Percentiles rank a stretch among this genome's conserved stretches.
Evolutionary conservation across 768 basidiomycete genomes (phyloP).

Genomic region (Naganishia randhawae): DNA sequence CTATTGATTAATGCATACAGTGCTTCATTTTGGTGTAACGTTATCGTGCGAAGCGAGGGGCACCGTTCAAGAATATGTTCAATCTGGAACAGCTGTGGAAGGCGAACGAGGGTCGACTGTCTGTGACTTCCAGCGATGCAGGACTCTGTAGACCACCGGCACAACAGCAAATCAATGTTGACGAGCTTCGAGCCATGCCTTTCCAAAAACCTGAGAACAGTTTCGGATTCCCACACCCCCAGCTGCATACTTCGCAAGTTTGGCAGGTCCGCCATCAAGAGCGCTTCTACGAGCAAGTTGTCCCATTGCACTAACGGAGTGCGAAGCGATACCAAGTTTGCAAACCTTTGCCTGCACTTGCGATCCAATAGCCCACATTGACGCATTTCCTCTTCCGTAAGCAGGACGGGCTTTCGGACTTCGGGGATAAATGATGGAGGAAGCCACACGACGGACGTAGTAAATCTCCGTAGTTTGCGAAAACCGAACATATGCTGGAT

Average conservation of each 20-base stretch:
- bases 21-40: not conserved
- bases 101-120: not conserved
- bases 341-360: not conserved
- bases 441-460: slow-evolving; percentile 10
- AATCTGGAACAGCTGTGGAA: slow-evolving; percentile 6
- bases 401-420: not conserved
- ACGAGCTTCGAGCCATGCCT: slow-evolving; percentile 12
- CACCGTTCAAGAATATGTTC: slow-evolving; percentile 1
- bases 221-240: slow-evolving; percentile 12
- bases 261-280: slow-evolving; percentile 14
- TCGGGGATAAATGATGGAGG: slow-evolving; percentile 10
- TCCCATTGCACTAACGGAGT: slow-evolving; percentile 15
- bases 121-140: not conserved
- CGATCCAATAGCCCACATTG: not conserved
- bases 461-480: not conserved
- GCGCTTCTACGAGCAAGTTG: slow-evolving; percentile 18
- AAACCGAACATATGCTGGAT: not conserved
- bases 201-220: not conserved
- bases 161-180: not conserved
- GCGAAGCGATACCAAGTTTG: not conserved
- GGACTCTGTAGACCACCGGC: slow-evolving; percentile 4
- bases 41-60: not conserved
- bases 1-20: not conserved
- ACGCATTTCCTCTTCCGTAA: slow-evolving; percentile 17
- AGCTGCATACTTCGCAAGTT: slow-evolving; percentile 1